phyloP scores from a whole-genome alignment of 805 yeast genomes.

The Lipomyces lipofer region DNA sequence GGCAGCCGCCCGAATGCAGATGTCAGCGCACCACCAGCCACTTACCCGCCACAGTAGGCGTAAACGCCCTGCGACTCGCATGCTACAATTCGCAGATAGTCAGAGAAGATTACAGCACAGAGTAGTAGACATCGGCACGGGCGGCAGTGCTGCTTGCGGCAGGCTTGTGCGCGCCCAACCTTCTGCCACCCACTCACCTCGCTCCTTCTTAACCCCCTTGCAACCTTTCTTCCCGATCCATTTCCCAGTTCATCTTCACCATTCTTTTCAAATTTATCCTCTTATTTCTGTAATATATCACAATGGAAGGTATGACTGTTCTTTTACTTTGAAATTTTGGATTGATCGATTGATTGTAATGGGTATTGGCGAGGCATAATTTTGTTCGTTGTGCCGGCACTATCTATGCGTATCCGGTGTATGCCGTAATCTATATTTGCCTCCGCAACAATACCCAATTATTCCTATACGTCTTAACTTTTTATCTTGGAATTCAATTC shows the following conservation, averaged over 20 bases:
- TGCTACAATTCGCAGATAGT: no score
- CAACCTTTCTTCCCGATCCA: not conserved
- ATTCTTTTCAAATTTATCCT: not conserved
- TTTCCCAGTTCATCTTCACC: not conserved
- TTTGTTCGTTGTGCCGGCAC: not conserved
- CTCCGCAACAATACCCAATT: no score
- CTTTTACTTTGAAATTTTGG: no score
- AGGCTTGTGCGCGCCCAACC: not conserved
- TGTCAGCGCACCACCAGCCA: no score
- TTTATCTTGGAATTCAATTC: conserved; percentile 2
- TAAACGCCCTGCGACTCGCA: no score
- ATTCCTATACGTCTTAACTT: conserved; percentile 5
- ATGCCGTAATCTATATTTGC: no score
- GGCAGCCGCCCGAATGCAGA: no score
- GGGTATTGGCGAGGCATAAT: not conserved
- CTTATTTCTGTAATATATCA: conserved; percentile 5
- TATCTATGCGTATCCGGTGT: no score
- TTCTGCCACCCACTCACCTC: conserved; percentile 11
- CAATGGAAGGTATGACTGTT: conserved; percentile 27
- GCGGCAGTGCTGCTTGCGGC: conserved; percentile 3
- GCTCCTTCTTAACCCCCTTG: conserved; percentile 10
- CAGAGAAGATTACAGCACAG: not conserved
- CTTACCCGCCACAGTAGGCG: no score
- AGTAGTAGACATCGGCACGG: conserved; percentile 10
- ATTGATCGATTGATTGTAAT: not conserved